Evolutionary conservation across 805 yeast species (phyloP), one percentile per base, ranked within the genome.

Genomic region (Candida golubevii): DNA sequence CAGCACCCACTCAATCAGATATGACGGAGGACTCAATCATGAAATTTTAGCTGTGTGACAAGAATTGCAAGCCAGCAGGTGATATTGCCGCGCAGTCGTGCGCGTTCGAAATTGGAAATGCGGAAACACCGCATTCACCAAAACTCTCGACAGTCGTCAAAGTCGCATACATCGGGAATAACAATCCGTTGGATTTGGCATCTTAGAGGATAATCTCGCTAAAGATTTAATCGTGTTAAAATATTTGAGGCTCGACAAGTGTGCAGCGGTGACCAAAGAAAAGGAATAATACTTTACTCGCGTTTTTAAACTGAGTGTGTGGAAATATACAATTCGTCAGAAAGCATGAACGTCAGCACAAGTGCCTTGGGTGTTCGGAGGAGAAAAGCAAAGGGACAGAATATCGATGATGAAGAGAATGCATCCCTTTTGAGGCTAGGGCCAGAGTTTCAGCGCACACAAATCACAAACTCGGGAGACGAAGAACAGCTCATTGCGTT

Each of bases 341-440:
- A 18, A 33, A 42, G 34, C 35, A 88, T 89, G 97, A 89, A 89
- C 63, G 82, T 88, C 33, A 85, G 96, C 32, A 87, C 95, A 33
- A 86, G 96, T 41, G 86, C 97, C 4, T 77, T 88, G 39, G 91
- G 90, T 26, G 86, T 85, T 36, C 79, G 88, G 61, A 82, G 95
- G 69, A 79, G 96, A 65, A 74, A 73, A 51, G 73, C 77, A 26
- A 74, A 65, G 49, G 63, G 71, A 10, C 80, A 69, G 58, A 82
- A 81, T 46, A 75, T 80, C 35, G 90, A 83, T 46, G 96, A 87
- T 51, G 97, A 90, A 58, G 98, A 91, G 60, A 95, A 93, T 59
- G 95, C 98, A 0, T 81, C 96, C 0, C 76, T 78, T 41, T 75
- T 93, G 55, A 84, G 85, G 59, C 77, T 93, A 45, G 99, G 99